Conservation (phyloP, 2,329 filamentous ascomycete species). For the Penicillium sp. region DNA sequence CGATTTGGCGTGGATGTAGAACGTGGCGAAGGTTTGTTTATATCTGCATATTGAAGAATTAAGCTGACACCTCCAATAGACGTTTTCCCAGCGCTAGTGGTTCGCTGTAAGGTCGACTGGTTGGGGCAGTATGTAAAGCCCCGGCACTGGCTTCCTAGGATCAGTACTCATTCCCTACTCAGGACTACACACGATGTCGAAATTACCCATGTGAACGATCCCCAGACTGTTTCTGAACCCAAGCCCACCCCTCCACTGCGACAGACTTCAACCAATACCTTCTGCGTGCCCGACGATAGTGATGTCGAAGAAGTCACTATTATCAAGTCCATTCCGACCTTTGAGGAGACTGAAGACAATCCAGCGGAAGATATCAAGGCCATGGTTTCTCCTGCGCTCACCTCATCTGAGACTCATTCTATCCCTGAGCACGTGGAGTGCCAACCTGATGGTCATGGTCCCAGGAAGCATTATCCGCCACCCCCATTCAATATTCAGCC, state of each 20-base stretch:
- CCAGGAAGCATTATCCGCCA: not conserved
- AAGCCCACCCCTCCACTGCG: not conserved
- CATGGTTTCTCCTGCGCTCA: not conserved
- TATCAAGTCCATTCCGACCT: not conserved
- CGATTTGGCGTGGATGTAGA: slow-evolving; percentile 53
- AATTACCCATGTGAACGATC: not conserved
- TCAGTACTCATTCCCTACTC: not conserved
- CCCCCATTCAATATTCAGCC: not conserved
- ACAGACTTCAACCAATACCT: slow-evolving; percentile 34
- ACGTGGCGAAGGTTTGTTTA: slow-evolving; percentile 45
- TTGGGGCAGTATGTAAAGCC: not conserved
- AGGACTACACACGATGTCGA: not conserved
- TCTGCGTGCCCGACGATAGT: slow-evolving; percentile 43
- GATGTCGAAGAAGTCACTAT: slow-evolving; percentile 18
- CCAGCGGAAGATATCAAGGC: not conserved
- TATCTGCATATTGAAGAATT: not conserved
- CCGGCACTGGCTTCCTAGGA: slow-evolving; percentile 22
- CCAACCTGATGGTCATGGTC: not conserved
- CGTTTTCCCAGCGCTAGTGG: slow-evolving; percentile 33
- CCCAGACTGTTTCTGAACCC: not conserved
- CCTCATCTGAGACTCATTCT: not conserved
- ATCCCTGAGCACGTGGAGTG: not conserved
- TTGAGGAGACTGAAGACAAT: not conserved
- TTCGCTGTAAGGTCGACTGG: slow-evolving; percentile 26
- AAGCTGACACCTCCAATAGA: slow-evolving; percentile 20